Evolutionary conservation across 2,329 filamentous ascomycete species (phyloP).

Genomic region (Sporothrix pseudoabietina): DNA sequence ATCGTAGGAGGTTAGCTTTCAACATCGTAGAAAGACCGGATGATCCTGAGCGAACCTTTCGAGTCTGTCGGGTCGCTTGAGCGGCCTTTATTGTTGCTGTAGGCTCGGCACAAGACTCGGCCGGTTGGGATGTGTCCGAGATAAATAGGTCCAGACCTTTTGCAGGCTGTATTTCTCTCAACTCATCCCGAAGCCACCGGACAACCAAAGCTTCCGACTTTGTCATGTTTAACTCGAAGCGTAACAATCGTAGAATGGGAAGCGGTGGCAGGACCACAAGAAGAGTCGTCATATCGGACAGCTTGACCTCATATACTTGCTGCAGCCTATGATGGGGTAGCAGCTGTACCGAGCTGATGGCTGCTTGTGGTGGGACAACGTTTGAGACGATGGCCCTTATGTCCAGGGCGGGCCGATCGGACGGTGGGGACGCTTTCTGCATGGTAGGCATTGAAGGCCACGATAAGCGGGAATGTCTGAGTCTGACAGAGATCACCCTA

Average conservation of each 20-base stretch:
- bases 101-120: background rate
- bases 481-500: constrained; percentile 32
- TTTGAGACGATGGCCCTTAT: constrained; percentile 44
- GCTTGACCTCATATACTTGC: constrained; percentile 48
- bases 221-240: constrained; percentile 51
- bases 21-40: background rate
- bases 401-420: constrained; percentile 36
- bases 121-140: background rate
- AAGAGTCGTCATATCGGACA: constrained; percentile 48
- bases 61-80: background rate
- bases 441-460: constrained; percentile 39
- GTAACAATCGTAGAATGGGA: constrained; percentile 49
- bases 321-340: constrained; percentile 43
- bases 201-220: constrained; percentile 51
- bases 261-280: constrained; percentile 50
- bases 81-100: background rate
- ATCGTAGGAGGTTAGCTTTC: constrained; percentile 38
- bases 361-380: constrained; percentile 39
- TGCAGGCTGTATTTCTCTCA: background rate
- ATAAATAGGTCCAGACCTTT: no score
- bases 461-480: constrained; percentile 17
- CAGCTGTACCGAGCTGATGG: constrained; percentile 42
- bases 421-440: constrained; percentile 40
- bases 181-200: constrained; percentile 46
- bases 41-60: background rate